Conservation (phyloP, 2,329 filamentous ascomycete species). For the Onygena corvina region DNA sequence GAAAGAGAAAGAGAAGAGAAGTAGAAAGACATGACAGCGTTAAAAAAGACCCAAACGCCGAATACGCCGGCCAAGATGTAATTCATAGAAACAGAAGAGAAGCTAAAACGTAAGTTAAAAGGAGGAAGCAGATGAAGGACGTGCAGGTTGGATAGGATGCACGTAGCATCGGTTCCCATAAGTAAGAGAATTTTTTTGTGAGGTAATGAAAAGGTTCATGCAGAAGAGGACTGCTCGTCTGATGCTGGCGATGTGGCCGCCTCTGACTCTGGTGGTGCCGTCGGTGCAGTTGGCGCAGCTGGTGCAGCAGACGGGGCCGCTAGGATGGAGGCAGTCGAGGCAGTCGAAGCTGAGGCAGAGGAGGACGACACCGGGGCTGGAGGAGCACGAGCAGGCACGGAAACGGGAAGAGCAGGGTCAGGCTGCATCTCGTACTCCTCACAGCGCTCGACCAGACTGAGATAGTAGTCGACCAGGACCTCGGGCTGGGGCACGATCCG, state of each 20-base stretch:
- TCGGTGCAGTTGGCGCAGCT: background rate
- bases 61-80: background rate
- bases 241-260: background rate
- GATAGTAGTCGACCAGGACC: constrained; percentile 85
- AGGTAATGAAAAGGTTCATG: too few species aligned
- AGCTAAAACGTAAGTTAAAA: background rate
- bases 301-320: background rate
- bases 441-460: constrained; percentile 62
- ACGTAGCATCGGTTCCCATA: too few species aligned
- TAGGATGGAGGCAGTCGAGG: too few species aligned
- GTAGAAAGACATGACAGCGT: background rate
- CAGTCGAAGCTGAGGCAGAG: background rate
- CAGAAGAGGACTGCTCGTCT: background rate
- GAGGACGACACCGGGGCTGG: background rate
- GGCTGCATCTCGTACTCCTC: constrained; percentile 46
- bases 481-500: constrained; percentile 93
- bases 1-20: background rate
- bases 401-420: constrained; percentile 6
- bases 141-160: too few species aligned
- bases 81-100: background rate
- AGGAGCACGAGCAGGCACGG: background rate
- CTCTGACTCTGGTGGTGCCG: background rate
- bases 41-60: background rate
- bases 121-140: too few species aligned
- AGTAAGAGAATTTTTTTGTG: too few species aligned